Base-by-base conservation (phyloP, 257 asterid genomes). In the Hygrophila difformis region DNA sequence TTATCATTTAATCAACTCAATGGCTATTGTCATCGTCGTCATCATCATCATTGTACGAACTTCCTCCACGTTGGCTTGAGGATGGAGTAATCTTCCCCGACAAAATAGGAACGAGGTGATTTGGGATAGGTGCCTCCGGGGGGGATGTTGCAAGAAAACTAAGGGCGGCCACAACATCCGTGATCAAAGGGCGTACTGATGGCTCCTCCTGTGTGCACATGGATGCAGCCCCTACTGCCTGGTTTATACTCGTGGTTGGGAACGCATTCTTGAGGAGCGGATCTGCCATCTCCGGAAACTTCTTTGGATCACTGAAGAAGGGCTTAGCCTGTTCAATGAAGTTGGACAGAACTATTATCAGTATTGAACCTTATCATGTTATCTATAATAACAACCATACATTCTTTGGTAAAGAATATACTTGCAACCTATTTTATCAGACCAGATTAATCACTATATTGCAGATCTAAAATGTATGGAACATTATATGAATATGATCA, bases 151-250 rank as follows among this genome's bases (percentile, higher is more conserved):
- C 72, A 3, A 78, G 78, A 57, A 73, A 82, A 59, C 67, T 57
- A 9, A 82, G 76, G 9, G 93, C 87, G 11, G 82, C 87, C 9
- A 81, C 71, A 11, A 83, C 63, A 45, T 83, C 94, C 3, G 70
- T 66, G 50, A 79, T 77, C 60, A 77, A 68, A 20, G 94, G 94
- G 2, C 94, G 84, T 0, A 79, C 92, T 6, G 49, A 28, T 1
- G 94, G 85, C 42, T 83, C 88, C 15, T 83, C 94, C 58, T 79
- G 92, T 8, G 79, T 69, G 45, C 94, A 79, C 94, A 83, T 83
- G 12, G 94, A 87, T 19, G 88, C 87, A 6, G 79, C 73, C 36
- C 93, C 94, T 12, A 83, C 80, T 0, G 82, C 92, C 61, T 83
- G 94, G 46, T 83, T 79, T 54, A 83, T 65, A 54, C 94, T 63